Percentiles rank a stretch among this genome's conserved stretches.
phyloP scores from a whole-genome alignment of 768 basidiomycete species.

The Lepiota venenata region DNA sequence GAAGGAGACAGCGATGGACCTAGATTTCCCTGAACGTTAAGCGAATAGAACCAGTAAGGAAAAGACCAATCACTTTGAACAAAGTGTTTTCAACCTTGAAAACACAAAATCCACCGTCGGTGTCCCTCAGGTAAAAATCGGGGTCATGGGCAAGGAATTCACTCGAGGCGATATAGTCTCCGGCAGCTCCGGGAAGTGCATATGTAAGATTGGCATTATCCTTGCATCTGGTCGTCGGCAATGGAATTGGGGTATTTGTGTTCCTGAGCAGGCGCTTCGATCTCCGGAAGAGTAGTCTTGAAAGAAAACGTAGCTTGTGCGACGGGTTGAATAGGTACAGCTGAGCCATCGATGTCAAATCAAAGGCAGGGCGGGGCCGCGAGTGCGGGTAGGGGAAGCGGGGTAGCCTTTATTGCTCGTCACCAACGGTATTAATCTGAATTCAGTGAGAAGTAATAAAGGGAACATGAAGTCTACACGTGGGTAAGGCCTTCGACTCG shows the following conservation, averaged over 20 bases:
- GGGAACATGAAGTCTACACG: conserved; percentile 37
- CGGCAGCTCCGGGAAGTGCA: conserved; percentile 6
- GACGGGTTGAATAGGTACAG: conserved; percentile 34
- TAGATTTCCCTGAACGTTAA: conserved; percentile 16
- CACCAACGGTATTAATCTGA: conserved; percentile 6
- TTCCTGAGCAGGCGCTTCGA: conserved; percentile 25
- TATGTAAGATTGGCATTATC: neutral
- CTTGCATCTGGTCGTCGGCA: conserved; percentile 4
- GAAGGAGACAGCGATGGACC: conserved; percentile 43
- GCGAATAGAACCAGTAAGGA: neutral
- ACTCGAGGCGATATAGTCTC: conserved; percentile 1
- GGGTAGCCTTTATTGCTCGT: conserved; percentile 13
- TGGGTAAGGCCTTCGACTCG: conserved; percentile 15
- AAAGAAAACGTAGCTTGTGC: conserved; percentile 32
- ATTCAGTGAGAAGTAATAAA: conserved; percentile 21
- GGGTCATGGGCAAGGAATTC: conserved; percentile 25
- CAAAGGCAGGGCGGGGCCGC: conserved; percentile 13
- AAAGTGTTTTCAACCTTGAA: conserved; percentile 57
- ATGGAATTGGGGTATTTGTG: neutral
- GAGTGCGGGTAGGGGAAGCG: conserved; percentile 13
- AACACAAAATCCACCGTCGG: conserved; percentile 51
- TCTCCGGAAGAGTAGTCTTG: conserved; percentile 25
- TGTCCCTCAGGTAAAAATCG: conserved; percentile 30
- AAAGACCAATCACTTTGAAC: conserved; percentile 48
- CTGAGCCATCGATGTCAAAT: conserved; percentile 30